These are phyloP conservation scores for Globisporangium emineosum DNA, from an alignment of 352 stramenopile genomes.

Conservation along the genomic window DNA sequence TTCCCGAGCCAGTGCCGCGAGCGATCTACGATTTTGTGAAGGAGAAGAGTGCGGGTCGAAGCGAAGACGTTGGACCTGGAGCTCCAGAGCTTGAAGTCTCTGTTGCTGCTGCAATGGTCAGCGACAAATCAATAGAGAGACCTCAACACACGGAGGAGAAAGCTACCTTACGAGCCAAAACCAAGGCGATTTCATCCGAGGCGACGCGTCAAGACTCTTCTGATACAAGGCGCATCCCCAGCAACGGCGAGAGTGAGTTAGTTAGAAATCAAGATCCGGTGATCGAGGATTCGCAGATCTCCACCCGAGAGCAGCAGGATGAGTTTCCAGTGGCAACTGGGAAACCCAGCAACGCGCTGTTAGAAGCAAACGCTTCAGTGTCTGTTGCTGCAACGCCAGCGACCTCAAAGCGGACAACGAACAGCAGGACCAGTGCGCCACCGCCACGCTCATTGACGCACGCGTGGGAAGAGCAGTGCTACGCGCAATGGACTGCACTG, in stretches of 20 bases:
- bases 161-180: neutral
- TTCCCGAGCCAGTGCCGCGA: constrained; percentile 40
- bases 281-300: neutral
- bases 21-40: constrained; percentile 34
- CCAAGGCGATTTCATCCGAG: neutral
- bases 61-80: constrained; percentile 11
- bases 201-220: neutral
- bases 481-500: constrained; percentile 29
- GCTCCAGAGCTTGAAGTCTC: neutral
- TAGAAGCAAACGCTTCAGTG: neutral
- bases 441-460: neutral
- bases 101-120: neutral
- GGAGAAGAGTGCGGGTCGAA: neutral
- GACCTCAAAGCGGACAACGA: neutral
- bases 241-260: neutral
- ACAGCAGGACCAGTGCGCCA: neutral
- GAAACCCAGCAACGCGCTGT: neutral
- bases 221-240: neutral
- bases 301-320: neutral
- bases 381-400: neutral
- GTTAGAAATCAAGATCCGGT: neutral
- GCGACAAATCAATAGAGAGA: neutral
- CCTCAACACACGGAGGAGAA: neutral
- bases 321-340: neutral
- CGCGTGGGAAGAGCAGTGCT: constrained; percentile 19